Percentiles rank a stretch among this genome's conserved stretches.
Evolutionary conservation across 1,284 basidiomycete genomes (phyloP).

Genomic region (Trichosporon asahii): DNA sequence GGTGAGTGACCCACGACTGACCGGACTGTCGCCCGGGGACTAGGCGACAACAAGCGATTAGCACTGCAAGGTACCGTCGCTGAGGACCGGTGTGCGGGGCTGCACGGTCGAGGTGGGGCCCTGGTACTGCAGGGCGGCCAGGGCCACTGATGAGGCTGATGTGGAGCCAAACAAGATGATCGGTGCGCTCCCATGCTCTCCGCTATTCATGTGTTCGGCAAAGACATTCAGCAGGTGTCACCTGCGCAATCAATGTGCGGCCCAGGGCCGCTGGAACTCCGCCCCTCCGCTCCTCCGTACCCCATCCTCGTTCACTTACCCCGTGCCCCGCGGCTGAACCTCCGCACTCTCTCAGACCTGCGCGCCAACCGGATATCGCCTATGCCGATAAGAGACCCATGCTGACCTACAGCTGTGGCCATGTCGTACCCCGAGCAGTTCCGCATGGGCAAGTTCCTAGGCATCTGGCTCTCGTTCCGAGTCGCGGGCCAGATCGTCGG

Average conservation of each 20-base stretch:
- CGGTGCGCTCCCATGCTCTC: background rate
- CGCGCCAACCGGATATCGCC: too few species aligned
- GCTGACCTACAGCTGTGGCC: slow-evolving; percentile 29
- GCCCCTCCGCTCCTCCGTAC: too few species aligned
- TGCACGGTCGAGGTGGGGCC: background rate
- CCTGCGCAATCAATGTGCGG: too few species aligned
- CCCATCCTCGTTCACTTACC: too few species aligned
- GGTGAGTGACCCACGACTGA: background rate
- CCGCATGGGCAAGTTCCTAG: slow-evolving; percentile 37
- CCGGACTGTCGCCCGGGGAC: too few species aligned
- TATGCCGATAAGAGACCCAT: background rate
- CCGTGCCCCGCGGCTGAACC: background rate
- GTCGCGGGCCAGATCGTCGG: slow-evolving; percentile 41
- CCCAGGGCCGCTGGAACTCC: too few species aligned
- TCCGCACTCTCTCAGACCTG: background rate
- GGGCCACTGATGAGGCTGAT: background rate
- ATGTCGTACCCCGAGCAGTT: slow-evolving; percentile 37
- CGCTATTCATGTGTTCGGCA: background rate
- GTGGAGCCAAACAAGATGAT: background rate
- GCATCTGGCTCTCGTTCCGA: slow-evolving; percentile 39
- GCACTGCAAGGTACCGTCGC: too few species aligned
- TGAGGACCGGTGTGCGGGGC: background rate
- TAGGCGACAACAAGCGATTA: background rate
- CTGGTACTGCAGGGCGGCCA: background rate
- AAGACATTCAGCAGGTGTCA: too few species aligned